Evolutionary conservation across 2,329 filamentous ascomycete genomes (phyloP).

Genomic region (Alternaria sp.): DNA sequence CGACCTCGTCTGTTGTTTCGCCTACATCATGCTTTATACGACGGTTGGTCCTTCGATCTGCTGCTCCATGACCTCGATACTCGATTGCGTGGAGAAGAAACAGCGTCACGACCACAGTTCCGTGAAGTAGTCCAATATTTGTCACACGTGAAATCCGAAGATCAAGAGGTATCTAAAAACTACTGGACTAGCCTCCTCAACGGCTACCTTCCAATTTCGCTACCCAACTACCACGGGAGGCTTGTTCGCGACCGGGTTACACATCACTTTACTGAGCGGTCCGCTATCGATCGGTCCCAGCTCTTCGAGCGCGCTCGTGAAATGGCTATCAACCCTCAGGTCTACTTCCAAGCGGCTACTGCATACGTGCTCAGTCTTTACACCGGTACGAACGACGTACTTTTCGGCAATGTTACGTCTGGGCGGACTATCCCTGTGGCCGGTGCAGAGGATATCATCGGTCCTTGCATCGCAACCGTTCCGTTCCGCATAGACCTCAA

Average conservation of each 20-base stretch:
- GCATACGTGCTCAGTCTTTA: constrained; percentile 72
- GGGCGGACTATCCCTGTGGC: constrained; percentile 77
- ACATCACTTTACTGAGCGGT: constrained; percentile 31
- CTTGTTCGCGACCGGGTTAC: constrained; percentile 18
- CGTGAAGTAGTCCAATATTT: constrained; percentile 65
- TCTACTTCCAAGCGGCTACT: constrained; percentile 78
- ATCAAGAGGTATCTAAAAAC: constrained; percentile 33
- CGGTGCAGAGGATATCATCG: constrained; percentile 75
- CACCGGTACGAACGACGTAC: constrained; percentile 69
- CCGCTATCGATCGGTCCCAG: constrained; percentile 22
- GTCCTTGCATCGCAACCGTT: constrained; percentile 79
- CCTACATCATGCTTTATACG: constrained; percentile 85
- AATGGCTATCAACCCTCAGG: constrained; percentile 67
- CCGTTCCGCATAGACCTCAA: constrained; percentile 73
- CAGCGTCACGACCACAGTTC: constrained; percentile 65
- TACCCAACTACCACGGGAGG: constrained; percentile 67
- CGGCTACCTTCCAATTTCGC: constrained; percentile 61
- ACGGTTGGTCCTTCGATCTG: constrained; percentile 91
- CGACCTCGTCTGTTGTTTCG: constrained; percentile 56
- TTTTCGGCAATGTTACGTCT: constrained; percentile 82
- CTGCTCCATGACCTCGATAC: constrained; percentile 71
- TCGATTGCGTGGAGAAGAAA: constrained; percentile 54
- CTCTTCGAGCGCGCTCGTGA: constrained; percentile 36
- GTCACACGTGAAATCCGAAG: constrained; percentile 22
- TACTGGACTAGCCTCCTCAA: constrained; percentile 77